Evolutionary conservation across 495 filamentous ascomycete genomes (phyloP).

Genomic region (Cercophora newfieldiana): DNA sequence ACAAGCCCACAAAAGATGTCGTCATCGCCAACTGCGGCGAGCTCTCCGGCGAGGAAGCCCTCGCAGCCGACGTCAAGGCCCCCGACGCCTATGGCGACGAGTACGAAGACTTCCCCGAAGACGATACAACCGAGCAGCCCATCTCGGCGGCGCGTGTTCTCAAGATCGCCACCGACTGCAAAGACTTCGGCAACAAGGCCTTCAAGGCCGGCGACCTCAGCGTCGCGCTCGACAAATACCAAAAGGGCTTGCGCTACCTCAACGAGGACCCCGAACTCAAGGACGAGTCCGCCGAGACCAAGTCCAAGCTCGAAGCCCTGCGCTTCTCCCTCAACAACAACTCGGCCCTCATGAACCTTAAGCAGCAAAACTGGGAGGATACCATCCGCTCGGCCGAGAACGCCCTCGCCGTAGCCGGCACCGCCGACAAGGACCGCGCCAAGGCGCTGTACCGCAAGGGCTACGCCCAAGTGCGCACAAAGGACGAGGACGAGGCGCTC

Average conservation of each 20-base stretch:
- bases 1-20: conserved; percentile 76
- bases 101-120: conserved; percentile 96
- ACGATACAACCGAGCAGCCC: conserved; percentile 53
- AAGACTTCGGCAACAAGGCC: conserved; percentile 87
- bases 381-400: conserved; percentile 67
- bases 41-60: conserved; percentile 68
- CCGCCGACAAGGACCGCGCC: conserved; percentile 74
- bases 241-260: conserved; percentile 93
- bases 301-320: conserved; percentile 65
- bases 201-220: conserved; percentile 76
- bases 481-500: conserved; percentile 83
- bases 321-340: conserved; percentile 44
- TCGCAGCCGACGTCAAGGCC: conserved; percentile 58
- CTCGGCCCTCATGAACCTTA: conserved; percentile 64
- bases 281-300: conserved; percentile 65
- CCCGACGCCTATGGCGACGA: conserved; percentile 83
- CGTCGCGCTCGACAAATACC: conserved; percentile 87
- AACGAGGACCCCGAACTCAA: conserved; percentile 82
- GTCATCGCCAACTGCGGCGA: conserved; percentile 85
- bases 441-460: conserved; percentile 88
- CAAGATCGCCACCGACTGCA: conserved; percentile 81
- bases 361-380: conserved; percentile 69
- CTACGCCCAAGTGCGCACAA: conserved; percentile 67
- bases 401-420: conserved; percentile 66
- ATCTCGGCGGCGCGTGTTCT: conserved; percentile 64